Evolutionary conservation across 2,329 filamentous ascomycete species (phyloP), one percentile per base, ranked within the genome.

Genomic region (Canariomyces notabilis): DNA sequence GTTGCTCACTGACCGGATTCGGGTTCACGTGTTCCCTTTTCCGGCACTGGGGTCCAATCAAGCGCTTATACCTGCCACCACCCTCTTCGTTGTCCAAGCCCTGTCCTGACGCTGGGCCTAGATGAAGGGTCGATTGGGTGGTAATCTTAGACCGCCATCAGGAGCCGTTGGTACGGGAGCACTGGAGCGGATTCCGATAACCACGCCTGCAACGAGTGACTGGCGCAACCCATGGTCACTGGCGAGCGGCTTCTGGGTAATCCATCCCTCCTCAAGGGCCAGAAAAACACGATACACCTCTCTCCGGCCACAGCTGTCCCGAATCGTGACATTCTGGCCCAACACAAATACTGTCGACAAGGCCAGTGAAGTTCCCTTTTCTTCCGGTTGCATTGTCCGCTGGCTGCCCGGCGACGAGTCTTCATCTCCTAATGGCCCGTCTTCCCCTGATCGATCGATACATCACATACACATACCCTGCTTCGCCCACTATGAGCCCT

Each of bases 111-210:
- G 44, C 49, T 34, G 47, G 46, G 39, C 18, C 11, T n/a, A 20
- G 33, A 42, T 22, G 26, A 32, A 22, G 20, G 49, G 37, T 23
- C 49, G 47, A 48, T 58, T 54, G 54, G 52, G 48, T 38, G 49
- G 43, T 38, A 49, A 45, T 42, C 18, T 37, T 35, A 36, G 42
- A 43, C 36, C 26, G 41, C 12, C 21, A 12, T 29, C 18, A 39
- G 33, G 32, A 44, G 42, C 31, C 42, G 18, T 39, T 20, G 33
- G 43, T 38, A 22, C 15, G 16, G 18, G 34, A 40, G n/a, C 8
- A 20, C 26, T 9, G 20, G 38, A 39, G 40, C 42, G 41, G 47
- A 40, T 45, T 31, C 51, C 42, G 43, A 44, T 44, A 44, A 29
- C 20, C 39, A 40, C 40, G n/a, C n/a, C n/a, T n/a, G n/a, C n/a